phyloP scores from a whole-genome alignment of 108 stramenopile species.

The Schizochytrium sp. region DNA sequence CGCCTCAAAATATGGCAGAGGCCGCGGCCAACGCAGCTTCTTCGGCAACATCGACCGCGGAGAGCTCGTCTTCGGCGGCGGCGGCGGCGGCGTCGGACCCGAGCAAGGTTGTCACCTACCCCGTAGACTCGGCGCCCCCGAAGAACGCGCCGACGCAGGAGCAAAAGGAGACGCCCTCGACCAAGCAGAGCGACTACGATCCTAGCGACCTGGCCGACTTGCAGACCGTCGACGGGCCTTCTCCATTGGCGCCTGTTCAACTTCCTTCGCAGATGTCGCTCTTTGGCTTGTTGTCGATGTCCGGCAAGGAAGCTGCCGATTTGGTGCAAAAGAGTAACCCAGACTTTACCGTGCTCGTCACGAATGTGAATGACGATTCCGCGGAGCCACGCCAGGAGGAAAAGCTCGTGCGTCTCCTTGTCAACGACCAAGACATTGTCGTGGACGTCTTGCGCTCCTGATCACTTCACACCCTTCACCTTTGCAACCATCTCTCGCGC shows the following conservation, averaged over 20 bases:
- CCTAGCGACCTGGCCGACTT: not conserved
- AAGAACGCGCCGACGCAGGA: no score
- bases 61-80: not conserved
- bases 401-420: not conserved
- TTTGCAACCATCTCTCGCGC: no score
- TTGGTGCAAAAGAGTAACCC: not conserved
- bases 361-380: not conserved
- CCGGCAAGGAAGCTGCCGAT: not conserved
- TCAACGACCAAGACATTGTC: constrained; percentile 13
- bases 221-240: not conserved
- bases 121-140: no score
- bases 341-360: not conserved
- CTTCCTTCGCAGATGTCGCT: not conserved
- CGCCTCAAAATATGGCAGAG: not conserved
- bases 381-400: not conserved
- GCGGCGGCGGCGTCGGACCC: no score
- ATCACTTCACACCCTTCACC: not conserved
- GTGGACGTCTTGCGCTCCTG: not conserved
- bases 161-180: no score
- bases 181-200: not conserved
- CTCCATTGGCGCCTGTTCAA: not conserved
- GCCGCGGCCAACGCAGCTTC: not conserved
- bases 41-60: not conserved
- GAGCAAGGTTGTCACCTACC: no score
- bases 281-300: constrained; percentile 3